phyloP scores from a whole-genome alignment of 1,284 basidiomycete genomes.

The Neotropicomus parvogracilis region DNA sequence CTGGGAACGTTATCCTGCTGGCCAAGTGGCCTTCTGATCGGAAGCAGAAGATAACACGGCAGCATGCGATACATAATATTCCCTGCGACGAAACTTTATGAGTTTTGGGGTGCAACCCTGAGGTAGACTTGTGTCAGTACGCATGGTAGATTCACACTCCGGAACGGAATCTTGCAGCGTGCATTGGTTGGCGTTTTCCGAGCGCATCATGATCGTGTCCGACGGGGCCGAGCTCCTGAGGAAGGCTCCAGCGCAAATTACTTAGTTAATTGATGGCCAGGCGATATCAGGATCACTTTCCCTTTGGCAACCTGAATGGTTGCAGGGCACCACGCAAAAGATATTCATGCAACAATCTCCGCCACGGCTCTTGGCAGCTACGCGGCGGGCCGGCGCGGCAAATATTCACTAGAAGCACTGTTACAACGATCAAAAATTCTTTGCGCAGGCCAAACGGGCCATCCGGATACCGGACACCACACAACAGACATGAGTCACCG shows the following conservation, averaged over 20 bases:
- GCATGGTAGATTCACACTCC: slow-evolving; percentile 21
- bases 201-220: background rate
- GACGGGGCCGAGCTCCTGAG: slow-evolving; percentile 28
- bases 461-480: slow-evolving; percentile 23
- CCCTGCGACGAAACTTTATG: slow-evolving; percentile 24
- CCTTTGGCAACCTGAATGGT: background rate
- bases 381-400: slow-evolving; percentile 15
- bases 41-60: slow-evolving; percentile 25
- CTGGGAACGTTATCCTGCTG: slow-evolving; percentile 19
- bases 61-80: slow-evolving; percentile 32
- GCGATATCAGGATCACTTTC: background rate
- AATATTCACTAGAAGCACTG: slow-evolving; percentile 10
- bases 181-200: background rate
- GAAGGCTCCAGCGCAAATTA: slow-evolving; percentile 1
- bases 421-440: slow-evolving; percentile 16
- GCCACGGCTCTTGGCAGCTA: slow-evolving; percentile 19
- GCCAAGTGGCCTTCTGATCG: slow-evolving; percentile 28
- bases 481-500: slow-evolving; percentile 23
- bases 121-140: slow-evolving; percentile 12
- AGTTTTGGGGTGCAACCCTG: slow-evolving; percentile 33
- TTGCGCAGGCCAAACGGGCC: slow-evolving; percentile 10
- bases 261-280: slow-evolving; percentile 9
- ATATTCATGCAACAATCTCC: slow-evolving; percentile 33
- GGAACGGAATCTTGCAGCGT: slow-evolving; percentile 18
- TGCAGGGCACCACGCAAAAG: background rate